phyloP scores from a whole-genome alignment of 2,329 filamentous ascomycete species.

The Neopestalotiopsis sp. region DNA sequence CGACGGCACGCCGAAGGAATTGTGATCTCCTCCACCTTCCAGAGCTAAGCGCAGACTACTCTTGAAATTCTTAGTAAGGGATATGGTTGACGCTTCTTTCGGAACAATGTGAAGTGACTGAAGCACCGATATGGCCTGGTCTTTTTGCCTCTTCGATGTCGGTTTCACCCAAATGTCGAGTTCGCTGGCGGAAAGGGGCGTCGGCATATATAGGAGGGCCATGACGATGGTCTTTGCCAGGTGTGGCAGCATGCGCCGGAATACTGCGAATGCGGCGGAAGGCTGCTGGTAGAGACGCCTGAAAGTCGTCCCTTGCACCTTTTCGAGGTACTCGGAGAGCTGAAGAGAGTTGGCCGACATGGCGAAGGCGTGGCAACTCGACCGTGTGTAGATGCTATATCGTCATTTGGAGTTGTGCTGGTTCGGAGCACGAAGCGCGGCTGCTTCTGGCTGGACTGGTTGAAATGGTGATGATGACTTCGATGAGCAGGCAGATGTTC shows the following conservation, averaged over 20 bases:
- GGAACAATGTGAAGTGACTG: conserved; percentile 84
- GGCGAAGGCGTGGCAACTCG: conserved; percentile 16
- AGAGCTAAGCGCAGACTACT: conserved; percentile 84
- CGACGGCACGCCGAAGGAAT: conserved; percentile 90
- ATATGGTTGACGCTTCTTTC: conserved; percentile 71
- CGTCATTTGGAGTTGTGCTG: neutral
- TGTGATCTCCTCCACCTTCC: conserved; percentile 82
- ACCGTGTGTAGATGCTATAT: neutral
- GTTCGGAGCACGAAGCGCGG: neutral
- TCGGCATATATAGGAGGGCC: conserved; percentile 89
- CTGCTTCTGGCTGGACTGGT: neutral
- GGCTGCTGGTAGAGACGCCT: conserved; percentile 93
- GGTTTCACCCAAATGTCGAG: conserved; percentile 87
- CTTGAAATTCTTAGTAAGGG: conserved; percentile 81
- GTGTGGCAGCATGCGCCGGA: conserved; percentile 94
- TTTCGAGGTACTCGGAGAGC: conserved; percentile 90
- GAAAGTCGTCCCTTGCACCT: conserved; percentile 87
- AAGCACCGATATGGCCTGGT: conserved; percentile 82
- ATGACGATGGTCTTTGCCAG: conserved; percentile 96
- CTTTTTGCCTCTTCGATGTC: conserved; percentile 69
- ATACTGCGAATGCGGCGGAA: conserved; percentile 92
- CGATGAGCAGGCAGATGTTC: neutral
- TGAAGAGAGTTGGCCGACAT: conserved; percentile 52
- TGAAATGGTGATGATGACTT: neutral
- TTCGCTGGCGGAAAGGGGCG: conserved; percentile 77